Evolutionary conservation across 306 rosid genomes (phyloP), one percentile per base, ranked within the genome.

Genomic region (Lotus japonicus): DNA sequence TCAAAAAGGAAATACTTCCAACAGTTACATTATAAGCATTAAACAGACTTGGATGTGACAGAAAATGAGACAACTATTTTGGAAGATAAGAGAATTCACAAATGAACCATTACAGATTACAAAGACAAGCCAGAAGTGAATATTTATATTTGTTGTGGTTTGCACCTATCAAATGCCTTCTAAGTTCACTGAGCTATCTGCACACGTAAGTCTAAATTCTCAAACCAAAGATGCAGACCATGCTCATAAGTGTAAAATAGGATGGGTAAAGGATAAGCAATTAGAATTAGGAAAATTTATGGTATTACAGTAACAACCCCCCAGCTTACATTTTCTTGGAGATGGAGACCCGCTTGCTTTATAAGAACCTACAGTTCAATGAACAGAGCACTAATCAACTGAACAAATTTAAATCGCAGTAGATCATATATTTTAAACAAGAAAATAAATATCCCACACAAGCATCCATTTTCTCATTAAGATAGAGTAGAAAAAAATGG

Each of bases 281-380:
- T 14, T 48, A 48, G 54, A 48, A 51, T 51, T 17, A 31, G 23
- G 23, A 21, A 21, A 21, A 3, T 1, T 21, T 21, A 1, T 31
- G 36, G 7, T 31, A 31, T 31, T 31, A 31, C 36, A 21, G 23
- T 3, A 21, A 21, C 23, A 21, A 21, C 23, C 1, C 36, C 36
- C 23, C 61, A 68, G 77, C 92, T 87, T 84, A 94, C 97, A 79
- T 84, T 85, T 44, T 81, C 90, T 64, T 80, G 90, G 49, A 94
- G 88, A 77, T 68, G 84, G 63, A 94, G 86, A 67, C 96, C 92
- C 60, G 89, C 94, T 85, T 90, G 98, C 83, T 90, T 90, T 39
- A 66, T 66, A 74, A 94, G 97, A 68, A 94, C 95, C 98, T 94
- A 79, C 59, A 74, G 55, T 70, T 72, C 68, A 67, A 18, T 33